Percentiles rank a stretch among this genome's conserved stretches.
Evolutionary conservation across 2,329 filamentous ascomycete genomes (phyloP).

Genomic region (Arthrobotrys conoides): DNA sequence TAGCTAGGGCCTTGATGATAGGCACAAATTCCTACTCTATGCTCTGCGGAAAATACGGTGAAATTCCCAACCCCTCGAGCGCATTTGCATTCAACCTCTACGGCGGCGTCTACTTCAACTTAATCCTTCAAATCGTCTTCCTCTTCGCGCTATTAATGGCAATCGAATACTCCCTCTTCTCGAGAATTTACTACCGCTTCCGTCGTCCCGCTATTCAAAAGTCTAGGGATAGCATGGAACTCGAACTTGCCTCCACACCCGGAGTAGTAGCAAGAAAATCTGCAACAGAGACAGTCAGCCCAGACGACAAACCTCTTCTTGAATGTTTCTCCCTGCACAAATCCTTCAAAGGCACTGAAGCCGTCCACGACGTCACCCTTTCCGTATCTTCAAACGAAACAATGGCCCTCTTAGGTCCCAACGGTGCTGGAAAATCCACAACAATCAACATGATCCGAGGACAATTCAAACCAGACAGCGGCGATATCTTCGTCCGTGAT

Average conservation of each 20-base stretch:
- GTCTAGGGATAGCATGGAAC: slow-evolving; percentile 67
- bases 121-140: slow-evolving; percentile 80
- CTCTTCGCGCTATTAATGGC: slow-evolving; percentile 82
- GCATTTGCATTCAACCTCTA: slow-evolving; percentile 75
- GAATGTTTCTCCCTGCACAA: slow-evolving; percentile 82
- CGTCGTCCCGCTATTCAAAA: slow-evolving; percentile 67
- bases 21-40: slow-evolving; percentile 86
- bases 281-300: slow-evolving; percentile 72
- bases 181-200: slow-evolving; percentile 55
- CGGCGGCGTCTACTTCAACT: slow-evolving; percentile 86
- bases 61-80: slow-evolving; percentile 75
- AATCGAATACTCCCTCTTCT: slow-evolving; percentile 79
- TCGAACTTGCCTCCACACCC: slow-evolving; percentile 61
- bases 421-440: slow-evolving; percentile 91
- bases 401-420: slow-evolving; percentile 91
- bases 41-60: slow-evolving; percentile 76
- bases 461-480: slow-evolving; percentile 82
- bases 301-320: slow-evolving; percentile 77
- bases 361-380: slow-evolving; percentile 89
- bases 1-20: slow-evolving; percentile 81
- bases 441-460: slow-evolving; percentile 91
- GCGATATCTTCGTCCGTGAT: slow-evolving; percentile 76
- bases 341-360: slow-evolving; percentile 80
- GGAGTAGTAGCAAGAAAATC: slow-evolving; percentile 7
- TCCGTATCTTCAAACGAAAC: slow-evolving; percentile 84